Base-by-base conservation (phyloP, 2,329 filamentous ascomycete species). In the Aspergillus vadensis region DNA sequence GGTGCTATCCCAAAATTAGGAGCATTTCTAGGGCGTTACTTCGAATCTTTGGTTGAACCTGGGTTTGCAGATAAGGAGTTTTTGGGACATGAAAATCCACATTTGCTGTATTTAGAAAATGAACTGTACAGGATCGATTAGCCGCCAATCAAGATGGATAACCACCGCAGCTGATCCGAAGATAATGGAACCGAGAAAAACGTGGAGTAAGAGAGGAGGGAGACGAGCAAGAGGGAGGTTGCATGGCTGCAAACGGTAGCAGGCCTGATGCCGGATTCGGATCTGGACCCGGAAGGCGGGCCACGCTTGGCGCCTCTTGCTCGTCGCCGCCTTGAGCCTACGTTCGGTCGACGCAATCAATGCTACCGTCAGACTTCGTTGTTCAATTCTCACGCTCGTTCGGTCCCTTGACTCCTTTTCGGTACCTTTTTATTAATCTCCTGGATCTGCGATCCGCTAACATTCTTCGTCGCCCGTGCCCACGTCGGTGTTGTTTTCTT, bases 241-340 rank as follows among this genome's bases (percentile, higher is more conserved):
- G 57, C 57, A 63, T 59, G 64, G 58, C 63, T 59, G 66, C 66
- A 67, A 67, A 66, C 66, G 64, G 63, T 27, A 21, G 12, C 12
- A 30, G 30, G 63, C 55, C 39, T 21, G 32, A 43, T 47, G 51
- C 64, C 65, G 65, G 48, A 65, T 64, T 62, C 53, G 59, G 63
- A 30, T 32, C 36, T 47, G 38, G 54, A 48, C 53, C 36, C 50
- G 58, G 53, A 48, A 38, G 44, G 52, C 50, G 57, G 36, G 52
- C 51, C 55, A 36, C 12, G 32, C 32, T 36, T 36, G 58, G 21
- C 41, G 10, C 39, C 12, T 44, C 41, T 44, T 44, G 41, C 41
- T 30, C 52, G 41, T 12, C 38, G 38, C 38, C 52, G 38, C 21
- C 52, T 43, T 55, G 38, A 55, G 39, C 53, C 53, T 55, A 47